Evolutionary conservation across 129 eudicot species (phyloP), one percentile per base, ranked within the genome.

Genomic region (Ambrosia artemisiifolia): DNA sequence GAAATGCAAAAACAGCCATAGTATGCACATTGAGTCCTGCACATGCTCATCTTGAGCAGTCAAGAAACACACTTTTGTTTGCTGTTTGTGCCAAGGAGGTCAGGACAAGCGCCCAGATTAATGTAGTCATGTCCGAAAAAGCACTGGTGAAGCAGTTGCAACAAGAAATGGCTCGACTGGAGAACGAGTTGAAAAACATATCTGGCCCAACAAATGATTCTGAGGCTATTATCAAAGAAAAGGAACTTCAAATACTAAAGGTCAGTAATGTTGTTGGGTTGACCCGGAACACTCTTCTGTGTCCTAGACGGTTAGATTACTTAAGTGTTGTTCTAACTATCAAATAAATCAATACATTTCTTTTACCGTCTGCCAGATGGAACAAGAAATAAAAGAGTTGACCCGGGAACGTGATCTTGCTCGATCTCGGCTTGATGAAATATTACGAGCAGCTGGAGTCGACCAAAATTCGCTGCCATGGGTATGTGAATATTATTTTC

Each of bases 21-120:
- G 82, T 95, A 49, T 95, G 99, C 88, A 95, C 97, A 2, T 67
- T 95, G 87, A 88, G 94, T 83, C 99, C 99, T 1, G 96, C 96
- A 61, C 97, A 82, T 65, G 63, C 75, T 75, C 97, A 90, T 66
- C 68, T 90, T 56, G 99, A 95, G 75, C 97, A 95, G 73, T 95
- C 99, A 28, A 88, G 96, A 80, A 95, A 95, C 85, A 95, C 97
- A 17, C 96, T 95, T 67, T 68, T 87, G 43, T 95, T 95, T 53
- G 99, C 97, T 6, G 86, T 74, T 8, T 95, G 99, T 55, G 99
- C 99, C 62, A 95, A 95, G 78, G 83, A 95, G 34, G 97, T 95
- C 55, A 79, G 81, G 71, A 88, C 89, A 11, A 95, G 80, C 76
- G 97, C 97, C 19, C 92, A 88, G 70, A 97, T 90, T 64, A 94